Percentiles rank a stretch among this genome's conserved stretches.
These are phyloP conservation scores for Fusarium transvaalense DNA, from an alignment of 2,329 filamentous ascomycete species.

Conservation along the genomic window DNA sequence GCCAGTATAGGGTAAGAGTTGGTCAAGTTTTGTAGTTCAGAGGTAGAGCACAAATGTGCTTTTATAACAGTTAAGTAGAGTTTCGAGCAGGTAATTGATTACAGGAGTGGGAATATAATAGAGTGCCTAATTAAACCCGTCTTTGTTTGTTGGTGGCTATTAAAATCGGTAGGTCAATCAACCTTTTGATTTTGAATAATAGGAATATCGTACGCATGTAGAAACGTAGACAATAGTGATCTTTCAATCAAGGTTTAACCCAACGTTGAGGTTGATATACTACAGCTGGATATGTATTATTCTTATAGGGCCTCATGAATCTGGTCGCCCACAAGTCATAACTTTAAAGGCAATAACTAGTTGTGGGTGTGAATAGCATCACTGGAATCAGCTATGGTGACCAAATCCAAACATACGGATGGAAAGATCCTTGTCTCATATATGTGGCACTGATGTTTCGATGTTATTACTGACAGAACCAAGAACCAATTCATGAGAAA, in stretches of 20 bases:
- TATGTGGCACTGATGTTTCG: too few relatives aligned
- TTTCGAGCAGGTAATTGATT: neutral
- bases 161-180: neutral
- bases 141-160: neutral
- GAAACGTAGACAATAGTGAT: too few relatives aligned
- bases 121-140: rapidly evolving
- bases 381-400: neutral
- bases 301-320: neutral
- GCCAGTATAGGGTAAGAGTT: neutral
- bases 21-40: neutral
- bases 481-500: too few relatives aligned
- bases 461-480: too few relatives aligned
- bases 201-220: too few relatives aligned
- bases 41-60: neutral
- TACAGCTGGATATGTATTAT: neutral
- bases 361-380: neutral
- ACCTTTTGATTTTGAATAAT: too few relatives aligned
- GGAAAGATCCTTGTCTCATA: neutral
- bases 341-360: neutral
- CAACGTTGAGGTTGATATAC: too few relatives aligned
- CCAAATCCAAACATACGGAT: neutral
- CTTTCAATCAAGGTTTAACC: too few relatives aligned
- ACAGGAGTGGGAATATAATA: neutral
- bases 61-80: neutral
- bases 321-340: neutral